These are phyloP conservation scores for Suillus subalutaceus DNA, from an alignment of 768 basidiomycete species.

Conservation along the genomic window DNA sequence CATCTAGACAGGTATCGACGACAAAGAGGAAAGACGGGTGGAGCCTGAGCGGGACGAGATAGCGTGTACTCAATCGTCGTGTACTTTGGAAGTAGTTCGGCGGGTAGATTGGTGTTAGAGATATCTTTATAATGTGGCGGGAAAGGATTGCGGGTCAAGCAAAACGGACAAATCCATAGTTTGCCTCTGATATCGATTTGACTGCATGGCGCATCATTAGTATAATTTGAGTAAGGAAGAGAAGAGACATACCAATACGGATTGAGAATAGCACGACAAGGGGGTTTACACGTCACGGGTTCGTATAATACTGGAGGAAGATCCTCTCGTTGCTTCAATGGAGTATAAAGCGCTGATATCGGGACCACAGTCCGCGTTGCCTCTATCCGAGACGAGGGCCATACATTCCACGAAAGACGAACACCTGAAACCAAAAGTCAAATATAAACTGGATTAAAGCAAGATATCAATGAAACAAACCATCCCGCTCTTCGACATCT, in stretches of 20 bases:
- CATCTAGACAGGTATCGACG: slow-evolving; percentile 94
- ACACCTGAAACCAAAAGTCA: slow-evolving; percentile 61
- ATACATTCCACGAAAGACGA: slow-evolving; percentile 97
- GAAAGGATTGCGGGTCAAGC: slow-evolving; percentile 94
- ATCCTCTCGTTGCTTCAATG: slow-evolving; percentile 91
- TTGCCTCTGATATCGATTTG: slow-evolving; percentile 99
- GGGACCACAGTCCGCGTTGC: slow-evolving; percentile 97
- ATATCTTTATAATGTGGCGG: slow-evolving; percentile 99
- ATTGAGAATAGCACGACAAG: slow-evolving; percentile 96
- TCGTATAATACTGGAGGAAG: slow-evolving; percentile 96
- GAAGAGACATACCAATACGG: slow-evolving; percentile 80
- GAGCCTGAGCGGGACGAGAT: slow-evolving; percentile 84
- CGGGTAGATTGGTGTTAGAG: slow-evolving; percentile 93
- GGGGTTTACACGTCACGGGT: slow-evolving; percentile 97
- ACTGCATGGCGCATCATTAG: slow-evolving; percentile 44
- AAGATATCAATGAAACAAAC: slow-evolving; percentile 43
- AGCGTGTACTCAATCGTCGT: slow-evolving; percentile 99
- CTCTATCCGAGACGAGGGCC: slow-evolving; percentile 97
- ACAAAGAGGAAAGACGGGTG: slow-evolving; percentile 97
- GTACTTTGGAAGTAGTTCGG: slow-evolving; percentile 96
- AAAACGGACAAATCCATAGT: slow-evolving; percentile 99
- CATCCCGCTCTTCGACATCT: slow-evolving; percentile 97
- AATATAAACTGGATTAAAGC: slow-evolving; percentile 4
- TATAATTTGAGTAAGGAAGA: background rate
- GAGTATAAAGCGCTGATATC: slow-evolving; percentile 97